Conservation (phyloP, 2,329 filamentous ascomycete species). For the Juglanconis sp. region DNA sequence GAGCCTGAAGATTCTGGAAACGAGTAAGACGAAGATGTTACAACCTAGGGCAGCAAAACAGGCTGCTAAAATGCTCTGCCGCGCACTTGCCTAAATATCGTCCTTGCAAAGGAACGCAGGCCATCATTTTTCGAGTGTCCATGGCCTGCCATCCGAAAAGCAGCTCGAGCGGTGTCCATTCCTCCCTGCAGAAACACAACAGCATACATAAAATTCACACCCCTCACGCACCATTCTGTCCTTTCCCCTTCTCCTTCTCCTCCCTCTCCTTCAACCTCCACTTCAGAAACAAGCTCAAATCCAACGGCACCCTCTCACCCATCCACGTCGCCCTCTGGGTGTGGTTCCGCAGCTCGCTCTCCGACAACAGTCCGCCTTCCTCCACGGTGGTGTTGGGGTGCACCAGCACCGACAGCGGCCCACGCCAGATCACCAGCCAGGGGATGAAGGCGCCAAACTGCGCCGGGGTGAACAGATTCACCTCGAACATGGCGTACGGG, state of each 20-base stretch:
- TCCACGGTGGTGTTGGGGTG: slow-evolving; percentile 73
- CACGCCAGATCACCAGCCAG: slow-evolving; percentile 80
- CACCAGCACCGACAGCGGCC: slow-evolving; percentile 72
- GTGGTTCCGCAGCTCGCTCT: slow-evolving; percentile 52
- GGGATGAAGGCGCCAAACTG: slow-evolving; percentile 88
- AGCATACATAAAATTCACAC: too few relatives aligned
- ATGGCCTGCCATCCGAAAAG: too few relatives aligned
- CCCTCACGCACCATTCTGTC: too few relatives aligned
- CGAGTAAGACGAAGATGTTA: too few relatives aligned
- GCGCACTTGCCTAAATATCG: too few relatives aligned
- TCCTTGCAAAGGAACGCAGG: too few relatives aligned
- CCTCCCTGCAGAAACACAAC: too few relatives aligned
- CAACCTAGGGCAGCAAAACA: too few relatives aligned
- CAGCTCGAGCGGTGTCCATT: too few relatives aligned
- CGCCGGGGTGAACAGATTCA: slow-evolving; percentile 79
- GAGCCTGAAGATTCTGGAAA: too few relatives aligned
- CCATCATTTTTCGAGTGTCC: too few relatives aligned
- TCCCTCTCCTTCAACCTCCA: slow-evolving; percentile 5
- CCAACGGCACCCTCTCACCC: slow-evolving; percentile 62
- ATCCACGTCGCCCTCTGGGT: slow-evolving; percentile 71
- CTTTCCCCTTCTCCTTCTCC: background rate
- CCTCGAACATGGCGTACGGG: slow-evolving; percentile 85
- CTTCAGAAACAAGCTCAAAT: slow-evolving; percentile 44
- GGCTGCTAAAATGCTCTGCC: too few relatives aligned
- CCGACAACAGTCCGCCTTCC: slow-evolving; percentile 28